Percentiles rank a stretch among this genome's conserved stretches.
Evolutionary conservation across 306 rosid genomes (phyloP).

Genomic region (Vigna reflexopilosa): DNA sequence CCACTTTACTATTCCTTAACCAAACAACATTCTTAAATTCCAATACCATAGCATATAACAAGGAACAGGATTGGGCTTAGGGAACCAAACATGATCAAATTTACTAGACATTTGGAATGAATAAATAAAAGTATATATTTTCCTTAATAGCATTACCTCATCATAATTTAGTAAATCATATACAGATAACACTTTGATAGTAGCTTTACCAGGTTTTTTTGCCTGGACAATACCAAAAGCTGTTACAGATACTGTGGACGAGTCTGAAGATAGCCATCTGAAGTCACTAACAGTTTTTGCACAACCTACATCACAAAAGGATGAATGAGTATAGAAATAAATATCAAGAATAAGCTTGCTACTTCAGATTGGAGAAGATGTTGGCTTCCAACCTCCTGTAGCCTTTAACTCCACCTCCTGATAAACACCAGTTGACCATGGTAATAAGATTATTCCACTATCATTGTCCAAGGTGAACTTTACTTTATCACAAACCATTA

Average conservation of each 20-base stretch:
- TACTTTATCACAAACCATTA: slow-evolving; percentile 77
- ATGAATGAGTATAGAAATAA: slow-evolving; percentile 38
- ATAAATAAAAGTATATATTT: slow-evolving; percentile 23
- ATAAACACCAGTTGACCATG: slow-evolving; percentile 84
- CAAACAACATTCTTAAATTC: slow-evolving; percentile 20
- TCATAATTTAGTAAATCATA: slow-evolving; percentile 78
- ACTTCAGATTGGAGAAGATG: slow-evolving; percentile 45
- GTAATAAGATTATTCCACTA: slow-evolving; percentile 67
- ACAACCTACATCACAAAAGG: slow-evolving; percentile 65
- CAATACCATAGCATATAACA: slow-evolving; percentile 26
- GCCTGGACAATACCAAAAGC: slow-evolving; percentile 90
- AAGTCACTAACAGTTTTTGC: slow-evolving; percentile 75
- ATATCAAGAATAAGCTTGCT: slow-evolving; percentile 34
- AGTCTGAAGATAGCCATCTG: slow-evolving; percentile 88
- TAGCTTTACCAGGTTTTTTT: slow-evolving; percentile 88
- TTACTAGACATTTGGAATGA: slow-evolving; percentile 9
- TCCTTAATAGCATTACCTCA: slow-evolving; percentile 66
- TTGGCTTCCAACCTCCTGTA: slow-evolving; percentile 74
- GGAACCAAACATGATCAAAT: slow-evolving; percentile 31
- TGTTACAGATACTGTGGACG: slow-evolving; percentile 69
- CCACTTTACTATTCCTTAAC: slow-evolving; percentile 22
- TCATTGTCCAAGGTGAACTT: slow-evolving; percentile 60
- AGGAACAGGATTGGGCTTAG: slow-evolving; percentile 22
- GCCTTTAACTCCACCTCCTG: slow-evolving; percentile 86
- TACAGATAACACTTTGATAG: slow-evolving; percentile 71